A percentile compares a stretch with the other conserved stretches of the same genome.
These are phyloP conservation scores for Citrus sp. DNA, from an alignment of 345 rosid species.

Conservation along the genomic window DNA sequence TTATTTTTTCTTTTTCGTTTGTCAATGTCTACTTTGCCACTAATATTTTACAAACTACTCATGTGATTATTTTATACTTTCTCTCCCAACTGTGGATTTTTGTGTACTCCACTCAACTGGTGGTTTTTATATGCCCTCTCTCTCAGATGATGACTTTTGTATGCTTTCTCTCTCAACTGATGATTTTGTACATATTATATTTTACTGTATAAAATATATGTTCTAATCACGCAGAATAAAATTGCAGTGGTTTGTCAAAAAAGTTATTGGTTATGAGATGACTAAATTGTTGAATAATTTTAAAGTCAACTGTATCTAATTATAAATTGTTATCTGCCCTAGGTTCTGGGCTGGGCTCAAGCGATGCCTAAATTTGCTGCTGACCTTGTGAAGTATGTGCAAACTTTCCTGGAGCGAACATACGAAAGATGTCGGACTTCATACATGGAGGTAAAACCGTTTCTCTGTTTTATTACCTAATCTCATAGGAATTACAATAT, in stretches of 20 bases:
- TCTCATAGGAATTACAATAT: constrained; percentile 2
- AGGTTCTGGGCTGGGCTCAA: constrained; percentile 99
- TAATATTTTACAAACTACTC: not conserved
- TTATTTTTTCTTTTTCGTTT: not conserved
- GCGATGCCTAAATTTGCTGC: constrained; percentile 98
- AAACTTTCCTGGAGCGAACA: constrained; percentile 94
- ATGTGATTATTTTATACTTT: no score
- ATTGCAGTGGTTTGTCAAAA: not conserved
- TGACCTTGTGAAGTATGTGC: constrained; percentile 89
- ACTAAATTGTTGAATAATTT: not conserved
- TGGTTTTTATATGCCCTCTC: not conserved
- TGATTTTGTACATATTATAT: not conserved
- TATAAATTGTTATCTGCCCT: constrained; percentile 14
- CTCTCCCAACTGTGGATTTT: not conserved
- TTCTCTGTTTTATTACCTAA: constrained; percentile 12
- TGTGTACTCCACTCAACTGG: not conserved
- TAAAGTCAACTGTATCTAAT: not conserved
- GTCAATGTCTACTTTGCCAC: not conserved
- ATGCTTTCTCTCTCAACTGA: not conserved
- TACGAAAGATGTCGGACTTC: constrained; percentile 97
- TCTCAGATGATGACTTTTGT: not conserved
- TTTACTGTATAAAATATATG: not conserved
- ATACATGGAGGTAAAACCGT: constrained; percentile 76
- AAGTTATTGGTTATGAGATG: not conserved
- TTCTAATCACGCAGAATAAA: not conserved